phyloP scores from a whole-genome alignment of 2,329 filamentous ascomycete genomes.

The Hymenoscyphus occultus region DNA sequence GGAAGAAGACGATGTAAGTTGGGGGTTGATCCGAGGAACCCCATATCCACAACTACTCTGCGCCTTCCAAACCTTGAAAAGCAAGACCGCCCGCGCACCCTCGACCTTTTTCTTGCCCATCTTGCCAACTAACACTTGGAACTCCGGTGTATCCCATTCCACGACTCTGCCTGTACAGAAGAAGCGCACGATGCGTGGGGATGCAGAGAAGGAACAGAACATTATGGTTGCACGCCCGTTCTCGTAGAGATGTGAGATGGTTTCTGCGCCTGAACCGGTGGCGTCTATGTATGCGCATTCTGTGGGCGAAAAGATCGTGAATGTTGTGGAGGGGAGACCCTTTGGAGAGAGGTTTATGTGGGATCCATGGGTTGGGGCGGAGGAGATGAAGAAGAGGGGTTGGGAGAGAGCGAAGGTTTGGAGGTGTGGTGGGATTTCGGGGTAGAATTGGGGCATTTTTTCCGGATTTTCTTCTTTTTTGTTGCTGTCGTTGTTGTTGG shows the following conservation, averaged over 20 bases:
- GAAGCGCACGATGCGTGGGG: slow-evolving; percentile 61
- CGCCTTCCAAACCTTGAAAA: slow-evolving; percentile 60
- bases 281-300: slow-evolving; percentile 69
- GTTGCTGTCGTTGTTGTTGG: background rate
- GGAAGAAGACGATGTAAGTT: slow-evolving; percentile 18
- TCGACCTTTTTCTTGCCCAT: slow-evolving; percentile 46
- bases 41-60: slow-evolving; percentile 67
- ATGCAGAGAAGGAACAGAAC: slow-evolving; percentile 63
- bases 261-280: slow-evolving; percentile 73
- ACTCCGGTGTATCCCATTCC: slow-evolving; percentile 55
- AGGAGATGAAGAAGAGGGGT: slow-evolving; percentile 72
- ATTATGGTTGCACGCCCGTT: slow-evolving; percentile 73
- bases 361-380: slow-evolving; percentile 61
- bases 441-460: slow-evolving; percentile 58
- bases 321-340: slow-evolving; percentile 64
- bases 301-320: slow-evolving; percentile 55
- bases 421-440: slow-evolving; percentile 53
- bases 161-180: slow-evolving; percentile 59
- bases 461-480: background rate
- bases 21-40: slow-evolving; percentile 45
- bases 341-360: slow-evolving; percentile 78
- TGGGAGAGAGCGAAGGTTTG: slow-evolving; percentile 63
- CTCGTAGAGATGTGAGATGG: slow-evolving; percentile 71
- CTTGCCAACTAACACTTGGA: slow-evolving; percentile 42
- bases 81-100: slow-evolving; percentile 58